Base-by-base conservation (phyloP, 1,284 basidiomycete genomes). In the Trametes hirsuta region DNA sequence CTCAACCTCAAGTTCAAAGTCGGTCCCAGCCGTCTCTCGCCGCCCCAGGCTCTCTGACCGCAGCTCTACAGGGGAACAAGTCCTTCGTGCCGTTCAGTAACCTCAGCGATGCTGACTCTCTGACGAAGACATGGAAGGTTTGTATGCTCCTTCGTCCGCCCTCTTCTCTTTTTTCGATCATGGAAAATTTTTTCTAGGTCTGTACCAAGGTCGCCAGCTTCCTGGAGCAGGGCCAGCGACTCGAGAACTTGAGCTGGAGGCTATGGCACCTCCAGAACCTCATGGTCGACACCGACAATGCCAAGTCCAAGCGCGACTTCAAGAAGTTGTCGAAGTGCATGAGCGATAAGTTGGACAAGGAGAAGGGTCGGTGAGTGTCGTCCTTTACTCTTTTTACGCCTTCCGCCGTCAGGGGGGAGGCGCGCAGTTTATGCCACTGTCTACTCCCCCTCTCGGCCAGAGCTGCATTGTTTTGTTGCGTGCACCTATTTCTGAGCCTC, bases 1-100 rank as follows among this genome's bases (percentile, higher is more conserved):
- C 85, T 90, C 80, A 91, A 91, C 76, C 86, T 91, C 84, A 91
- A 91, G 84, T 90, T 91, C 84, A 91, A 91, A 82, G 88, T 88
- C 65, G 55, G 79, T 79, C 57, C 45, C 55, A 48, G 61, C 30
- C 64, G 55, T 45, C 53, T 44, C 55, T 48, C 56, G 57, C 22
- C 8, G 12, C 25, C 42, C n/a, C 39, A 54, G 15, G 53, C 59
- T 64, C 65, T 67, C 67, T 59, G 45, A 61, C 64, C 45, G 59
- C 56, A 64, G 72, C 60, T 57, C 63, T 71, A 57, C 65, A 92
- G 90, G 91, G 91, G 77, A 93, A 93, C 84, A 93, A 92, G 81
- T 92, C 91, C 74, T 93, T 93, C 75, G 90, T 93, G 74, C 90
- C 91, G 63, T 93, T 93, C 78, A 90, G 87, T 74, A 91, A 93